Evolutionary conservation across 2,329 filamentous ascomycete genomes (phyloP).

Genomic region (Chaetothyriales sp.): DNA sequence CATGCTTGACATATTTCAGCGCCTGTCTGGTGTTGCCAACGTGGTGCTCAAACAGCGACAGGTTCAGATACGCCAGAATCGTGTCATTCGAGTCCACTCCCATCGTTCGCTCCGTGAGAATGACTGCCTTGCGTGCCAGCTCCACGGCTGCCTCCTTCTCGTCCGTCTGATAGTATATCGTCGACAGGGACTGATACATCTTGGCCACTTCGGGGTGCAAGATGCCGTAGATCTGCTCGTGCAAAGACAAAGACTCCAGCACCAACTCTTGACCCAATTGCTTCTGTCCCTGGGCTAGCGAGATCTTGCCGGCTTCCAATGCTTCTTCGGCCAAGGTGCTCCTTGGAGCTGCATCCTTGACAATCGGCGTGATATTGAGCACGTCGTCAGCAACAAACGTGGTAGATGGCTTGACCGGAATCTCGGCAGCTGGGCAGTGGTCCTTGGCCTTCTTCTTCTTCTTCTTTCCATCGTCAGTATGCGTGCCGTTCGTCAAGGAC

Average conservation of each 20-base stretch:
- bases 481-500: constrained; percentile 16
- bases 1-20: constrained; percentile 80
- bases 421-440: constrained; percentile 17
- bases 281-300: constrained; percentile 86
- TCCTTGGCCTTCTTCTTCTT: constrained; percentile 35
- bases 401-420: constrained; percentile 31
- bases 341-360: constrained; percentile 87
- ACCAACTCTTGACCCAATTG: constrained; percentile 91
- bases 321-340: constrained; percentile 89
- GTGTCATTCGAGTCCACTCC: constrained; percentile 91
- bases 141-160: constrained; percentile 94
- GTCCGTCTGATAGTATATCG: constrained; percentile 93
- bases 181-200: constrained; percentile 86
- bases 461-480: constrained; percentile 35
- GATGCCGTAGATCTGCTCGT: constrained; percentile 97
- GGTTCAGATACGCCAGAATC: constrained; percentile 85
- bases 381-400: constrained; percentile 78
- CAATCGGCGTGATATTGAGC: constrained; percentile 78
- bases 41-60: constrained; percentile 85
- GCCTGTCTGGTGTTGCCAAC: constrained; percentile 77
- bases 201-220: constrained; percentile 91
- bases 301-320: constrained; percentile 86
- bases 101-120: constrained; percentile 85
- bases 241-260: constrained; percentile 84
- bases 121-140: constrained; percentile 87